Percentiles rank a stretch among this genome's conserved stretches.
Evolutionary conservation across 495 filamentous ascomycete genomes (phyloP).

Genomic region (Lophium mytilinum): DNA sequence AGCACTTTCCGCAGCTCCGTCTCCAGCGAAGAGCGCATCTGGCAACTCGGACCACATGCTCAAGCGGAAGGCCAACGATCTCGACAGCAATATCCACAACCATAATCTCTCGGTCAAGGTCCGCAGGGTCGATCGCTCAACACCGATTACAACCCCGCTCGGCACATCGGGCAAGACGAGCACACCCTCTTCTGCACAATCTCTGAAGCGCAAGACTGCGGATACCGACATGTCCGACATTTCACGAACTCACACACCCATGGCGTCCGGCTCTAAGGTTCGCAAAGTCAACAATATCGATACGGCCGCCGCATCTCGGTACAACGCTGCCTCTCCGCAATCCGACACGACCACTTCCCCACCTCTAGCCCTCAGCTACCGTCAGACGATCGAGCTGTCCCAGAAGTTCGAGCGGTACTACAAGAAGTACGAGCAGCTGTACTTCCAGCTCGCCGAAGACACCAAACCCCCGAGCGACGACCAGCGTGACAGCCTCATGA

Average conservation of each 20-base stretch:
- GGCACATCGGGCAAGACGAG: slow-evolving; percentile 7
- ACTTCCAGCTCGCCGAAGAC: slow-evolving; percentile 18
- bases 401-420: slow-evolving; percentile 28
- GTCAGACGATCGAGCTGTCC: slow-evolving; percentile 24
- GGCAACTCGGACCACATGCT: slow-evolving; percentile 17
- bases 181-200: slow-evolving; percentile 11
- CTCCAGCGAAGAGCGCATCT: slow-evolving; percentile 17
- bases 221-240: slow-evolving; percentile 9
- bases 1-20: slow-evolving; percentile 16
- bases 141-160: slow-evolving; percentile 11
- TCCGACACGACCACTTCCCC: slow-evolving; percentile 18
- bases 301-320: slow-evolving; percentile 17
- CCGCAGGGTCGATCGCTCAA: slow-evolving; percentile 14
- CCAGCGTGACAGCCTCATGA: slow-evolving; percentile 15
- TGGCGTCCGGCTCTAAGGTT: slow-evolving; percentile 10
- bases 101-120: slow-evolving; percentile 19
- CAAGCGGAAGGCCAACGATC: slow-evolving; percentile 31
- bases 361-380: slow-evolving; percentile 18
- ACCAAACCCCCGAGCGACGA: slow-evolving; percentile 11
- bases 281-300: slow-evolving; percentile 20
- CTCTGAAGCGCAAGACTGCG: slow-evolving; percentile 19
- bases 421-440: slow-evolving; percentile 24
- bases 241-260: not conserved
- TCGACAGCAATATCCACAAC: slow-evolving; percentile 18
- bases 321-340: slow-evolving; percentile 7